Conservation (phyloP, 352 stramenopile genomes). For the Phytopythium sindhum region DNA sequence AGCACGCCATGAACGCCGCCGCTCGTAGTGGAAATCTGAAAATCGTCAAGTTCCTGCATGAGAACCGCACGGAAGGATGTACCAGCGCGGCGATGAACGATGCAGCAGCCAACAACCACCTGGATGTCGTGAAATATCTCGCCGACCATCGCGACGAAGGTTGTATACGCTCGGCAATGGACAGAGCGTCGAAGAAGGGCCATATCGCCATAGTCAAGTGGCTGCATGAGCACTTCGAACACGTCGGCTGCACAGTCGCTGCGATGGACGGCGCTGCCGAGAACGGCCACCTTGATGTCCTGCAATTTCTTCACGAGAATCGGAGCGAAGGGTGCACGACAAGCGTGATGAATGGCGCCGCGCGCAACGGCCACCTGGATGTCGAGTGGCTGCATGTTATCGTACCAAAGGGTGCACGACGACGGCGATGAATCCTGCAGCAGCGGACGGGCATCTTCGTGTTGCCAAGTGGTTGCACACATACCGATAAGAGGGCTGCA, state of each 20-base stretch:
- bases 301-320: neutral
- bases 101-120: conserved; percentile 28
- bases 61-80: conserved; percentile 24
- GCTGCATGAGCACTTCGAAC: conserved; percentile 8
- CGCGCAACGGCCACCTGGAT: neutral
- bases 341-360: too few relatives aligned
- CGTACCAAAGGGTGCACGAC: conserved; percentile 20
- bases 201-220: conserved; percentile 11
- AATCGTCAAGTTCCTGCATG: conserved; percentile 29
- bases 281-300: neutral
- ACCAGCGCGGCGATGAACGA: conserved; percentile 25
- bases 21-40: conserved; percentile 22
- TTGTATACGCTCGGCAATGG: conserved; percentile 20
- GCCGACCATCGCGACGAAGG: conserved; percentile 23
- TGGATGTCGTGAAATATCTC: conserved; percentile 26
- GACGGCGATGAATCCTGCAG: too few relatives aligned
- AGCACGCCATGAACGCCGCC: conserved; percentile 20
- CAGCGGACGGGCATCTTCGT: too few relatives aligned
- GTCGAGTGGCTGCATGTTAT: conserved; percentile 1
- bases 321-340: neutral
- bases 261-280: neutral
- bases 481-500: neutral
- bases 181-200: neutral
- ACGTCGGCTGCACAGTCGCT: neutral
- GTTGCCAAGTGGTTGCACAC: too few relatives aligned